Conservation (phyloP, 78 protist species). For the Planoprotostelium fungivorum region DNA sequence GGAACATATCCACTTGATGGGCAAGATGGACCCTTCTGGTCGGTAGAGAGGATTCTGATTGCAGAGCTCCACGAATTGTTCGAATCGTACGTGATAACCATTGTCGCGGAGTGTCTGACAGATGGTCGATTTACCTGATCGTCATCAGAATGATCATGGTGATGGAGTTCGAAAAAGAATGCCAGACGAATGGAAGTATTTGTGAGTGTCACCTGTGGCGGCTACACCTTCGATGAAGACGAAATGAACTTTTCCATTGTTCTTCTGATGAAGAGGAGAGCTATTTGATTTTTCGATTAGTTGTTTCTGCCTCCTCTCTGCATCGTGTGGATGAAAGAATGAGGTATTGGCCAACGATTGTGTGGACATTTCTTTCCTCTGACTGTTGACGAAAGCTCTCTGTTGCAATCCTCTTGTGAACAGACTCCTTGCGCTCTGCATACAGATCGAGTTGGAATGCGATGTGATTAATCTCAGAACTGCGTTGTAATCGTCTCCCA, state of each 20-base stretch:
- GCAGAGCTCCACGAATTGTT: background rate
- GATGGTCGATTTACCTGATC: background rate
- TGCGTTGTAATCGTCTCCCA: too few species aligned
- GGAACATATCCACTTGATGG: background rate
- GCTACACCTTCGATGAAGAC: background rate
- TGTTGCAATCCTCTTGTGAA: too few species aligned
- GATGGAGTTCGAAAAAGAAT: background rate
- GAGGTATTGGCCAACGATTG: too few species aligned
- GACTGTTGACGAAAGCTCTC: too few species aligned
- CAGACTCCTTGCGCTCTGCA: too few species aligned
- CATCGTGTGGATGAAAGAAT: background rate
- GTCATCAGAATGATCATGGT: background rate
- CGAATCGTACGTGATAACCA: background rate
- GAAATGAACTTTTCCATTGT: background rate
- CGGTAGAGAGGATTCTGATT: background rate
- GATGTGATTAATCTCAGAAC: too few species aligned
- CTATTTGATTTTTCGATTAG: background rate
- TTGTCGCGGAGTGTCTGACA: background rate
- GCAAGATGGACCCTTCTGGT: background rate
- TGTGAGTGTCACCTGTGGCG: background rate
- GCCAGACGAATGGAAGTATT: too few species aligned
- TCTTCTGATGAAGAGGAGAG: background rate
- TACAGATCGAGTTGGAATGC: too few species aligned
- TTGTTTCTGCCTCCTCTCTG: background rate
- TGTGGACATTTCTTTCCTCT: too few species aligned